These are phyloP conservation scores for Myxozyma kluyveri DNA, from an alignment of 805 yeast genomes.

Conservation along the genomic window DNA sequence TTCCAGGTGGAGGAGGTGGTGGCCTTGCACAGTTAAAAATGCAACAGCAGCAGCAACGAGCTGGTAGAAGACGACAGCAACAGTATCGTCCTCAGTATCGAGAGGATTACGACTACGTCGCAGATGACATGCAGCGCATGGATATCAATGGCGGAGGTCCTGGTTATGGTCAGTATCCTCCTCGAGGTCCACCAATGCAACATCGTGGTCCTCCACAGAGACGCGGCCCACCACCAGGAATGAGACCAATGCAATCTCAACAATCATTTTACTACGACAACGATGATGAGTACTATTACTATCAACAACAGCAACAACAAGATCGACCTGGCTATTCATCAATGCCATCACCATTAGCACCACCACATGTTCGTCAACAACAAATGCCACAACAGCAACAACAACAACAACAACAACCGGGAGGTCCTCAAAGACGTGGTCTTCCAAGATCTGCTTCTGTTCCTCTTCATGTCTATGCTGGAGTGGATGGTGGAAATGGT, in stretches of 20 bases:
- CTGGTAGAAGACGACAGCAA: no score
- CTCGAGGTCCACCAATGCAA: background rate
- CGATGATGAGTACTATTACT: conserved; percentile 13
- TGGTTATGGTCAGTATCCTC: background rate
- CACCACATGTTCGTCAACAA: conserved; percentile 7
- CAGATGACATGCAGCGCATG: conserved; percentile 14
- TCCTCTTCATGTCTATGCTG: no score
- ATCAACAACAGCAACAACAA: conserved; percentile 3
- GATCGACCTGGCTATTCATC: conserved; percentile 5
- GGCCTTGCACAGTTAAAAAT: conserved; percentile 9
- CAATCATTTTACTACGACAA: conserved; percentile 6
- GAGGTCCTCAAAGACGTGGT: background rate
- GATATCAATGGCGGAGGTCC: background rate
- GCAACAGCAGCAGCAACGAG: conserved; percentile 15
- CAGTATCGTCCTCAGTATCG: conserved; percentile 1
- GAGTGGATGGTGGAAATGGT: no score
- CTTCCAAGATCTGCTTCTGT: conserved; percentile 5
- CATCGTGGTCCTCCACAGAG: no score
- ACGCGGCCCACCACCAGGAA: background rate
- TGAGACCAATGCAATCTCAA: background rate
- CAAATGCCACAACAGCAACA: background rate
- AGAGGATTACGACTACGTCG: conserved; percentile 10
- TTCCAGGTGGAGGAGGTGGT: conserved; percentile 18
- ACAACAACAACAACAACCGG: conserved; percentile 1
- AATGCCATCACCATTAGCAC: conserved; percentile 8